Evolutionary conservation across 2,329 filamentous ascomycete genomes (phyloP), one percentile per base, ranked within the genome.

Genomic region (Trichoderma sp.): DNA sequence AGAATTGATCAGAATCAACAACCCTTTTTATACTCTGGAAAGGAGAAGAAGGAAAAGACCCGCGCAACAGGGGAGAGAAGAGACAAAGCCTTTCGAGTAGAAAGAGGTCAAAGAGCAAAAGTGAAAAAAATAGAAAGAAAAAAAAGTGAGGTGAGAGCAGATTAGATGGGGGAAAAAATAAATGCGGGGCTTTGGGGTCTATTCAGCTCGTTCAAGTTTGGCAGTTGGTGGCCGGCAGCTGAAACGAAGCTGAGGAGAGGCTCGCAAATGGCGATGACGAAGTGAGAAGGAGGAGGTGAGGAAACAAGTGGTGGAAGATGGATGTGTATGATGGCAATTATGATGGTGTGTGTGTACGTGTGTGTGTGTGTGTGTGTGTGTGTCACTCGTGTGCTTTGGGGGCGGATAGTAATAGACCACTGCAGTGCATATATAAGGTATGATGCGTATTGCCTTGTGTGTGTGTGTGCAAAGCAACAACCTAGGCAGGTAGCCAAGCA

Each of bases 101-200:
- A 34, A 24, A 21, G 24, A 7, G 21, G n/a, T 26, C 30, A 17
- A 14, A 60, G 44, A 15, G n/a, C n/a, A 50, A 26, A 59, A 50
- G 21, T 15, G 26, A n/a, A 45, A 44, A 44, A n/a, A 44, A 24
- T 52, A 24, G 21, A 24, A 24, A 24, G 21, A 30, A 43, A 24
- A 59, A 51, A 30, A 28, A 30, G 50, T 52, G 30, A 50, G 39
- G 50, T 19, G 15, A 47, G 26, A 34, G 48, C 47, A 63, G 50
- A 47, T 55, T 30, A 43, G 59, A 41, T 52, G 34, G 28, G 30
- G 9, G 2, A 45, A 63, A 54, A 54, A 63, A 47, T 24, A 54
- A 63, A 24, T 66, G 64, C 64, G 64, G 64, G 64, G 64, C 59
- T 44, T 63, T 51, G 58, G 64, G 64, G 59, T 63, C 45, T 17